Percentiles rank a stretch among this genome's conserved stretches.
Conservation (phyloP, 768 basidiomycete species). For the Zangia roseola region DNA sequence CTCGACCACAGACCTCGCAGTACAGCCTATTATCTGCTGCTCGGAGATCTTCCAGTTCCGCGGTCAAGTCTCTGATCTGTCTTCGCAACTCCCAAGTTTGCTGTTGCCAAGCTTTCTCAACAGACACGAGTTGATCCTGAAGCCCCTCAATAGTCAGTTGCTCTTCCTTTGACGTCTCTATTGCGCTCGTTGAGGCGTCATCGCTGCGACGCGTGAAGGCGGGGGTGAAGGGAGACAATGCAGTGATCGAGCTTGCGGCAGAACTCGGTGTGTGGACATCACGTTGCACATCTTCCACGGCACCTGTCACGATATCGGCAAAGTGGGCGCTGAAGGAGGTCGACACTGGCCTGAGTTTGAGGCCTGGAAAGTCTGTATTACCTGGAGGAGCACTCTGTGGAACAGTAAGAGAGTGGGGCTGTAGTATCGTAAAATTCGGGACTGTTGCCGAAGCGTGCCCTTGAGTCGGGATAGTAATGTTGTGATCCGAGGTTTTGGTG, state of each 20-base stretch:
- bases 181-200: conserved; percentile 28
- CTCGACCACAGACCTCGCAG: conserved; percentile 65
- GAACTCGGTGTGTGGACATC: conserved; percentile 55
- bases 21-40: conserved; percentile 40
- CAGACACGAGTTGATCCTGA: conserved; percentile 57
- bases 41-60: conserved; percentile 61
- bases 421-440: conserved; percentile 10
- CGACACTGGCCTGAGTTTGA: conserved; percentile 75
- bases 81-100: conserved; percentile 76
- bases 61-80: conserved; percentile 68
- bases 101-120: conserved; percentile 66
- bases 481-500: conserved; percentile 21
- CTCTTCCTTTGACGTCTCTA: conserved; percentile 39
- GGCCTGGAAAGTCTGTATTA: conserved; percentile 58
- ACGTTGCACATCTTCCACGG: conserved; percentile 30
- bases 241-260: conserved; percentile 36
- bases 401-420: conserved; percentile 15
- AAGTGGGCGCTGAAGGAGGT: conserved; percentile 74
- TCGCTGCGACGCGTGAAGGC: conserved; percentile 33
- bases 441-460: conserved; percentile 11
- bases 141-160: conserved; percentile 48
- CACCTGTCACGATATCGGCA: conserved; percentile 39
- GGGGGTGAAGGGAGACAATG: conserved; percentile 50
- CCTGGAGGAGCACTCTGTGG: conserved; percentile 68
- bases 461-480: conserved; percentile 10